Evolutionary conservation across 2,329 filamentous ascomycete genomes (phyloP), one percentile per base, ranked within the genome.

Genomic region (Sphaerostilbella broomeana): DNA sequence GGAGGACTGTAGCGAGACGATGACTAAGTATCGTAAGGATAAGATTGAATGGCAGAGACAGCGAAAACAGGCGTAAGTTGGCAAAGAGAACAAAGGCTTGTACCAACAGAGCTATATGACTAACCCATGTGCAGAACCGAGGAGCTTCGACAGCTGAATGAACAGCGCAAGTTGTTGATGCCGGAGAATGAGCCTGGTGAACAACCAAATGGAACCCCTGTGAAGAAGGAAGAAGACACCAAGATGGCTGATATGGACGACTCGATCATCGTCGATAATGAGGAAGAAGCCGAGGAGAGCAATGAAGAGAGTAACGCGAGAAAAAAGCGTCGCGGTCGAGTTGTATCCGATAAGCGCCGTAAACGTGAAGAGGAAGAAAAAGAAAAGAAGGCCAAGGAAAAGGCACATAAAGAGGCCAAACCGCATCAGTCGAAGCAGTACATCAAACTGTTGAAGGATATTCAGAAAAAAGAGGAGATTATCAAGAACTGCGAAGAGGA

Each of bases 11-110:
- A 87, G 84, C 48, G 86, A 90, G 55, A 85, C 87, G 38, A 95
- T 97, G 89, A 98, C 92, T 2, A 79, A 81, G 39, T 87, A 94
- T 55, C 81, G 92, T 35, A 98, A 98, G 62, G 85, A 94, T 58
- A 95, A 95, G 67, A 95, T 95, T 45, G 86, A 94, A 49, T 84
- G 80, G 63, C 90, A 97, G 63, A 78, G 88, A 48, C 78, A 84
- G 51, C 80, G 84, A 47, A 81, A 81, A 50, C 71, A 75, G 60
- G 67, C 70, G 75, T 81, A 67, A 62, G 77, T 72, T 17, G 11
- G 15, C 21, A 17, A 17, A 17, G 6, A n/a, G 17, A 3, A 12
- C 15, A 15, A 21, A 8, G 29, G 18, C 2, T n/a, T 18, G n/a
- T 24, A 3, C 7, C 20, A n/a, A 25, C 24, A 42, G 48, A 13